Conservation (phyloP, 305 asterid species). For the Lippia alba region DNA sequence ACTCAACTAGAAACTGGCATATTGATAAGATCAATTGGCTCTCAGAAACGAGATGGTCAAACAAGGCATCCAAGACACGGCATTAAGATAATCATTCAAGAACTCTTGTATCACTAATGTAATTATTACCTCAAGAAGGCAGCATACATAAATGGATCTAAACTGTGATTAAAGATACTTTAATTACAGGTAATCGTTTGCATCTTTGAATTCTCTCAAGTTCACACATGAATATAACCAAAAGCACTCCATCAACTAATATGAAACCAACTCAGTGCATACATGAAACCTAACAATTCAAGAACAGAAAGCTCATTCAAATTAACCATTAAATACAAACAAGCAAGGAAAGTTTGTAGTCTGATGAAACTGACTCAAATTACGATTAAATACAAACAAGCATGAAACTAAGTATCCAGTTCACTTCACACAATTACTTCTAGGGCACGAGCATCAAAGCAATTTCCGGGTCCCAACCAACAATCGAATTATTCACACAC, state of each 20-base stretch:
- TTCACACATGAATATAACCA: not conserved
- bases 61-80: not conserved
- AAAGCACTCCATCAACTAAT: conserved; percentile 1
- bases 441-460: no score
- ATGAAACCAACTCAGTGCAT: not conserved
- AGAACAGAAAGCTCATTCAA: conserved; percentile 14
- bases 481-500: not conserved
- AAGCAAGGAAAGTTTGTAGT: not conserved
- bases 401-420: not conserved
- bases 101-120: not conserved
- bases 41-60: not conserved
- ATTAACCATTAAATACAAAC: not conserved
- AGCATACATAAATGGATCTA: conserved; percentile 2
- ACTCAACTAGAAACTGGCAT: not conserved
- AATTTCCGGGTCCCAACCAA: not conserved
- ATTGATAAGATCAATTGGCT: not conserved
- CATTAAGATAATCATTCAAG: not conserved
- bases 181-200: not conserved
- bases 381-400: no score
- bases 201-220: not conserved
- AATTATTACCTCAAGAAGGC: conserved; percentile 1
- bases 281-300: conserved; percentile 1
- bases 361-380: no score
- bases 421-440: not conserved
- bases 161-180: not conserved